Evolutionary conservation across 106 monocot genomes (phyloP), one percentile per base, ranked within the genome.

Genomic region (Iris macrosiphon): DNA sequence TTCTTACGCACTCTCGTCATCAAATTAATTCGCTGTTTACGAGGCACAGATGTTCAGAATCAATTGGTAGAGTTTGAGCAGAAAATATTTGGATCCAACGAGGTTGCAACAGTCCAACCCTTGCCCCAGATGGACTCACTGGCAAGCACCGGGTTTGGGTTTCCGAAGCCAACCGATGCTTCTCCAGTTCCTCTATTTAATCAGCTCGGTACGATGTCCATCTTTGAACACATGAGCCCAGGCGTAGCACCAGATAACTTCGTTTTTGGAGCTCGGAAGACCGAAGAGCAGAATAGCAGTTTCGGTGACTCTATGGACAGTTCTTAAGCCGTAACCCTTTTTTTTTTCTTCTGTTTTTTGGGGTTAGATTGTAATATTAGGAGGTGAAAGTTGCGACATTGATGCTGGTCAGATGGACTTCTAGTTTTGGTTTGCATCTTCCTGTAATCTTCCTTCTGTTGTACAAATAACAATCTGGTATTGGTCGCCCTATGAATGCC

Each of bases 51-150:
- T 45, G 65, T 74, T 20, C 46, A 74, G 22, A 58, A 70, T 41
- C 79, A 74, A 29, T 65, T 80, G 40, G n/a, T 70, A 14, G 73
- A 80, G 45, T 74, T 53, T 37, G 79, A 80, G 65, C 56, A 80
- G 49, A 59, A 50, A 53, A 45, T 74, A 0, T 74, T 74, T 16
- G 71, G 77, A 31, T 77, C 77, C 48, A 66, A 47, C 18, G 56
- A 64, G 21, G 12, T 41, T 18, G 6, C 12, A 2, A 35, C 71
- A 23, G 7, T 32, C 5, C 57, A 49, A 9, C n/a, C 16, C 16
- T 17, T 29, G 4, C n/a, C 39, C 12, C 17, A 43, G 7, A 8
- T 34, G 3, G 41, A 45, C 24, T 53, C 76, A 12, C 10, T 16
- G 15, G 50, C 76, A 24, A 18, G 48, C 20, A 60, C 68, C 3